These are phyloP conservation scores for Pseudozyma hubeiensis DNA, from an alignment of 1,284 basidiomycete genomes.

Conservation along the genomic window DNA sequence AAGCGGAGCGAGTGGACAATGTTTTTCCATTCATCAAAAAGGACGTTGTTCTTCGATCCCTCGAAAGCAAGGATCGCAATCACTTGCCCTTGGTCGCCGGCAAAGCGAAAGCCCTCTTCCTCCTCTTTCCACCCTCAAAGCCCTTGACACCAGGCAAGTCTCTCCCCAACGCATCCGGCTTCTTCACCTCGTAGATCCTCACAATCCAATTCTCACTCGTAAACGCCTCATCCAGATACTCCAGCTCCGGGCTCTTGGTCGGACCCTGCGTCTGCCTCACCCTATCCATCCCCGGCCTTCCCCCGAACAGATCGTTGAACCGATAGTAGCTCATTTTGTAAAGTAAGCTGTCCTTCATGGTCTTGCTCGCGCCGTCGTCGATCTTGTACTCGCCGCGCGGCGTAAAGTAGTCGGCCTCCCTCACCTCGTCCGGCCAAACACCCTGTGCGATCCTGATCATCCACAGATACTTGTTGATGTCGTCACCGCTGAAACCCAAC, in stretches of 20 bases:
- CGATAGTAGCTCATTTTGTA: slow-evolving; percentile 69
- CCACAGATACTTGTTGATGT: slow-evolving; percentile 97
- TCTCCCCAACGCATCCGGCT: slow-evolving; percentile 89
- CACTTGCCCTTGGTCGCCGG: slow-evolving; percentile 7
- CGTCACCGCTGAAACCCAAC: slow-evolving; percentile 96
- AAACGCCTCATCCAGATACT: slow-evolving; percentile 67
- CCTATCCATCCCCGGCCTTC: slow-evolving; percentile 68
- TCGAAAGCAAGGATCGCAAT: no score
- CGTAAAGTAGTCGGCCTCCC: slow-evolving; percentile 94
- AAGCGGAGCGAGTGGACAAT: no score
- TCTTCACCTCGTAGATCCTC: slow-evolving; percentile 95
- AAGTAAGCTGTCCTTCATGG: slow-evolving; percentile 98
- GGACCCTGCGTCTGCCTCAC: slow-evolving; percentile 56
- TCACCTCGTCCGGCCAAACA: slow-evolving; percentile 98
- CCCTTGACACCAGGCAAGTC: slow-evolving; percentile 78
- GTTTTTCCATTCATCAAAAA: no score
- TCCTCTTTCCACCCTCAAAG: slow-evolving; percentile 87
- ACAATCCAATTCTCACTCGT: slow-evolving; percentile 68
- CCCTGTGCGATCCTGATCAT: slow-evolving; percentile 93
- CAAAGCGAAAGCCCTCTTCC: slow-evolving; percentile 68
- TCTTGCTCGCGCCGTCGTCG: slow-evolving; percentile 83
- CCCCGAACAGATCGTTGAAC: slow-evolving; percentile 68
- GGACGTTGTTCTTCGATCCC: no score
- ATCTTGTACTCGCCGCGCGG: slow-evolving; percentile 92
- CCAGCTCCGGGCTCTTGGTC: slow-evolving; percentile 53